Evolutionary conservation across 2,329 filamentous ascomycete species (phyloP).

Genomic region (Hysterium pulicare): DNA sequence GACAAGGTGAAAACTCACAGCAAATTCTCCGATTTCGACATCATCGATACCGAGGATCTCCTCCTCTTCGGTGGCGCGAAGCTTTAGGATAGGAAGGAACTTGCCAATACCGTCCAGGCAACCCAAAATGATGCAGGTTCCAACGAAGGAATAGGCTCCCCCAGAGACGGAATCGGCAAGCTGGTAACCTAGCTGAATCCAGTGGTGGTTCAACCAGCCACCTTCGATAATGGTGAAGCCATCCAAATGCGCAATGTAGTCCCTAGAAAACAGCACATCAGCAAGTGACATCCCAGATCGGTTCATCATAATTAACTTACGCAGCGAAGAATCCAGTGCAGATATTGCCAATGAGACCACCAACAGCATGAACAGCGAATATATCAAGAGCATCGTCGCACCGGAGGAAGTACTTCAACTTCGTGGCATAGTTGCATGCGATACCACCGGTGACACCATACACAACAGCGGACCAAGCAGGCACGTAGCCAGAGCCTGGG

Average conservation of each 20-base stretch:
- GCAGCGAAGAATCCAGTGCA: slow-evolving; percentile 79
- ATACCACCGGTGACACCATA: slow-evolving; percentile 73
- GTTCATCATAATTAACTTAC: slow-evolving; percentile 37
- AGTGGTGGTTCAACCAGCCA: slow-evolving; percentile 81
- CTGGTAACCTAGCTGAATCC: slow-evolving; percentile 80
- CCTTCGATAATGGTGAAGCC: slow-evolving; percentile 64
- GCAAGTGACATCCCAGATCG: neutral
- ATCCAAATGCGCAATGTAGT: slow-evolving; percentile 81
- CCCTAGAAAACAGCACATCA: slow-evolving; percentile 35
- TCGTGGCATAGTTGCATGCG: slow-evolving; percentile 85
- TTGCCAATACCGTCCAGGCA: slow-evolving; percentile 65
- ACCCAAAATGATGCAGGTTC: slow-evolving; percentile 70
- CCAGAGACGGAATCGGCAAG: slow-evolving; percentile 76
- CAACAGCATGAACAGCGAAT: slow-evolving; percentile 77
- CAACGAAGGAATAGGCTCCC: slow-evolving; percentile 72
- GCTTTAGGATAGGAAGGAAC: slow-evolving; percentile 69
- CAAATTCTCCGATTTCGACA: slow-evolving; percentile 87
- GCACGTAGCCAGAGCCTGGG: slow-evolving; percentile 81
- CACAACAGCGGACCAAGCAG: slow-evolving; percentile 77
- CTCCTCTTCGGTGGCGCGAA: slow-evolving; percentile 72
- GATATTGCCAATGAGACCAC: slow-evolving; percentile 75
- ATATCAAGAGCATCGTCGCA: slow-evolving; percentile 87
- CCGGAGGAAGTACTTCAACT: slow-evolving; percentile 78
- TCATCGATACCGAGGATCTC: slow-evolving; percentile 86
- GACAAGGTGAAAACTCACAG: slow-evolving; percentile 46